These are phyloP conservation scores for Citrullus colocynthis DNA, from an alignment of 306 rosid genomes.

Conservation along the genomic window DNA sequence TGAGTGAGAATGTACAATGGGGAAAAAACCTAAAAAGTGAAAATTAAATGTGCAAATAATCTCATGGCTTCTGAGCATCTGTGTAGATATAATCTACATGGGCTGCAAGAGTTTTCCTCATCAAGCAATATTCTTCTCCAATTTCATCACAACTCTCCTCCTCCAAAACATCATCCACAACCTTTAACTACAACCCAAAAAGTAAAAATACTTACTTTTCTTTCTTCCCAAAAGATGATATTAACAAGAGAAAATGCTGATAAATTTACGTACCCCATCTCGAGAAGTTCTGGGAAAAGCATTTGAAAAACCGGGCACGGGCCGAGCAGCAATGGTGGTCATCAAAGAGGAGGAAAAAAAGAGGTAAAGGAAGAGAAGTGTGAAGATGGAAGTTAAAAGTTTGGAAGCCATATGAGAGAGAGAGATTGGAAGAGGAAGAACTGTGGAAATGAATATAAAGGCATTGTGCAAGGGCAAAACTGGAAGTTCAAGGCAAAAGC, in stretches of 20 bases:
- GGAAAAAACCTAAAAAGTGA: neutral
- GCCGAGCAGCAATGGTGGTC: neutral
- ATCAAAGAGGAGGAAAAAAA: neutral
- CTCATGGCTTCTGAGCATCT: conserved; percentile 50
- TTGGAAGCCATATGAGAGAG: conserved; percentile 1
- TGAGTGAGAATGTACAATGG: neutral
- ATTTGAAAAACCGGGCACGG: neutral
- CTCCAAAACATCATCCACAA: conserved; percentile 19
- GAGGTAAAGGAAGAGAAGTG: neutral
- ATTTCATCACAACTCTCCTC: conserved; percentile 58
- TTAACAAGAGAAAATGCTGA: neutral
- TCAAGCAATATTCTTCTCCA: conserved; percentile 63
- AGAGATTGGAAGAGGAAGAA: neutral
- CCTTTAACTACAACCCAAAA: conserved; percentile 21
- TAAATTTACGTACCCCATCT: neutral
- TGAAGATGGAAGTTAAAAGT: neutral
- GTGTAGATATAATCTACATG: conserved; percentile 80
- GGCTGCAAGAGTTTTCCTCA: conserved; percentile 82
- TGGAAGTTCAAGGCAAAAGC: neutral
- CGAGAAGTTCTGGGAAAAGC: neutral
- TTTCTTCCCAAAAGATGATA: neutral
- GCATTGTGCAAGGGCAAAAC: neutral
- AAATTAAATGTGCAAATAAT: neutral
- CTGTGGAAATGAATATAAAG: neutral
- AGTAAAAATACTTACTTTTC: neutral